Percentiles rank a stretch among this genome's conserved stretches.
Conservation (phyloP, 805 yeast species). For the Wickerhamomyces queroliae region DNA sequence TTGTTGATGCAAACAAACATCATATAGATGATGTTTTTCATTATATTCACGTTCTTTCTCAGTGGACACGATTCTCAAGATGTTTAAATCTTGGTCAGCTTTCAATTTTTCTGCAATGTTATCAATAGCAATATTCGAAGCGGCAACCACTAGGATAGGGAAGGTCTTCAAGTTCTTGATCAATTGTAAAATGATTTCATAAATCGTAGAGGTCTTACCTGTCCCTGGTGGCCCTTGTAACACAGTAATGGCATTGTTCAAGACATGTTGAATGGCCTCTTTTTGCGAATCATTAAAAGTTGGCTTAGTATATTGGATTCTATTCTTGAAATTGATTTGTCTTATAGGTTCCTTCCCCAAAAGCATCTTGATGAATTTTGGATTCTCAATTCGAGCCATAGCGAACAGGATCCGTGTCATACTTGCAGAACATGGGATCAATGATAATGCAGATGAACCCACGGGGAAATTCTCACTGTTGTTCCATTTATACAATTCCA, state of each 20-base stretch:
- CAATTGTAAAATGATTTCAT: slow-evolving; percentile 54
- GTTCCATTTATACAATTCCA: slow-evolving; percentile 58
- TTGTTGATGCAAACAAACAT: slow-evolving; percentile 61
- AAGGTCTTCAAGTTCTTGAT: slow-evolving; percentile 47
- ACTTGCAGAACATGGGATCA: slow-evolving; percentile 60
- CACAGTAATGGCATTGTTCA: slow-evolving; percentile 44
- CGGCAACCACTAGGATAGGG: slow-evolving; percentile 70
- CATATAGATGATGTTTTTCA: slow-evolving; percentile 47
- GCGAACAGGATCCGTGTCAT: slow-evolving; percentile 60
- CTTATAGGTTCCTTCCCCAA: slow-evolving; percentile 49
- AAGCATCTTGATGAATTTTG: slow-evolving; percentile 45
- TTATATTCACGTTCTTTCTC: slow-evolving; percentile 60
- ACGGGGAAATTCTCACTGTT: slow-evolving; percentile 39
- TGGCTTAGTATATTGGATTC: slow-evolving; percentile 41
- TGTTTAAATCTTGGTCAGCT: slow-evolving; percentile 40
- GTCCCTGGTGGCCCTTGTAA: slow-evolving; percentile 84
- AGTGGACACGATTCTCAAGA: slow-evolving; percentile 52
- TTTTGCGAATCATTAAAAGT: slow-evolving; percentile 54
- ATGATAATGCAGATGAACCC: slow-evolving; percentile 30
- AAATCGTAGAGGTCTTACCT: slow-evolving; percentile 69
- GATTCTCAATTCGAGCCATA: slow-evolving; percentile 53
- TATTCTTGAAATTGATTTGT: slow-evolving; percentile 53
- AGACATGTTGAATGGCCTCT: slow-evolving; percentile 42
- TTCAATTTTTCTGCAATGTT: slow-evolving; percentile 67
- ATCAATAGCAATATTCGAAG: slow-evolving; percentile 71